phyloP scores from a whole-genome alignment of 768 basidiomycete species.

The Candolleomyces eurysporus region DNA sequence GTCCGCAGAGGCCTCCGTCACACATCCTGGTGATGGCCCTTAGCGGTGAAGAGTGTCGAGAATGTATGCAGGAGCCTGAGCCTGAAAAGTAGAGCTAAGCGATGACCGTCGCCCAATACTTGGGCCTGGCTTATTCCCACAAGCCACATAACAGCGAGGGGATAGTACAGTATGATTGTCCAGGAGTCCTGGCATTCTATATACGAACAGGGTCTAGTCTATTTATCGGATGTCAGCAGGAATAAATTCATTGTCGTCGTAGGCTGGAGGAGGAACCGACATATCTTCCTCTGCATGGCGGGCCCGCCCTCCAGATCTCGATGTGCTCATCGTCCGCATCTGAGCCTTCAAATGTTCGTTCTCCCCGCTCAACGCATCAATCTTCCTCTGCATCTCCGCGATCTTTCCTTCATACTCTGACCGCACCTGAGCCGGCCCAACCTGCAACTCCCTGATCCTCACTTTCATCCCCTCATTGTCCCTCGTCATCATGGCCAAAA shows the following conservation, averaged over 20 bases:
- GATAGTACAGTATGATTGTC: too few relatives aligned
- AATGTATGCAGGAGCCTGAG: too few relatives aligned
- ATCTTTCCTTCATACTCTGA: slow-evolving; percentile 18
- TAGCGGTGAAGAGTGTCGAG: too few relatives aligned
- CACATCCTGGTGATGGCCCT: too few relatives aligned
- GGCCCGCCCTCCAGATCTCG: neutral
- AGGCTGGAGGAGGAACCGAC: slow-evolving; percentile 31
- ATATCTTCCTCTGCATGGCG: slow-evolving; percentile 17
- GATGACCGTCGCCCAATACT: too few relatives aligned
- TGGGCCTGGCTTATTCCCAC: too few relatives aligned
- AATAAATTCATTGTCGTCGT: slow-evolving; percentile 22
- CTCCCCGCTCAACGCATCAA: slow-evolving; percentile 25
- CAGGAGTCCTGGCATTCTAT: too few relatives aligned
- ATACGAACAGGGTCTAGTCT: too few relatives aligned
- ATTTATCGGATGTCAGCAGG: neutral
- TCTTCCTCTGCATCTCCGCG: slow-evolving; percentile 24
- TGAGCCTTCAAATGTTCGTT: slow-evolving; percentile 26
- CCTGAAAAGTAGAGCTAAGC: too few relatives aligned
- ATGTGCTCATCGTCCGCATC: slow-evolving; percentile 6
- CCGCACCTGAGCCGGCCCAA: slow-evolving; percentile 17
- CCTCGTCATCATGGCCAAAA: slow-evolving; percentile 25
- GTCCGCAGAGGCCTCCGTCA: too few relatives aligned
- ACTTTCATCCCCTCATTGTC: slow-evolving; percentile 36
- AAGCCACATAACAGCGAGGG: too few relatives aligned
- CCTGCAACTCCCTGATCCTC: slow-evolving; percentile 26